These are phyloP conservation scores for slime mould (Dictyostelium discoideum) DNA, from an alignment of 78 protist genomes.

Conservation along the genomic window dicty_2.7 NC_007088.5:6694501-6695000, in stretches of 20 bases:
- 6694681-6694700: conserved; percentile 57
- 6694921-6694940: conserved; percentile 2
- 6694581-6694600: conserved; percentile 28
- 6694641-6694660: conserved; percentile 82
- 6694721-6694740: conserved; percentile 77
- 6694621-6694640: conserved; percentile 81
- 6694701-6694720: conserved; percentile 35
- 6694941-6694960: conserved; percentile 44
- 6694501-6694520: conserved; percentile 25
- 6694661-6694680: conserved; percentile 69
- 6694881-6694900: conserved; percentile 65
- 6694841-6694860: conserved; percentile 72
- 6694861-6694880: conserved; percentile 56
- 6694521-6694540: conserved; percentile 74
- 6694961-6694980: conserved; percentile 72
- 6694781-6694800: conserved; percentile 67
- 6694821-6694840: conserved; percentile 78
- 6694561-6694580: conserved; percentile 80
- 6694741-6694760: conserved; percentile 91
- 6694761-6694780: conserved; percentile 35
- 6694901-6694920: conserved; percentile 29
- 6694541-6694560: conserved; percentile 86
- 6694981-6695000: conserved; percentile 88
- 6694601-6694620: conserved; percentile 80
- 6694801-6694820: conserved; percentile 88